Conservation (phyloP, 306 rosid species). For the Pyrus communis region DNA sequence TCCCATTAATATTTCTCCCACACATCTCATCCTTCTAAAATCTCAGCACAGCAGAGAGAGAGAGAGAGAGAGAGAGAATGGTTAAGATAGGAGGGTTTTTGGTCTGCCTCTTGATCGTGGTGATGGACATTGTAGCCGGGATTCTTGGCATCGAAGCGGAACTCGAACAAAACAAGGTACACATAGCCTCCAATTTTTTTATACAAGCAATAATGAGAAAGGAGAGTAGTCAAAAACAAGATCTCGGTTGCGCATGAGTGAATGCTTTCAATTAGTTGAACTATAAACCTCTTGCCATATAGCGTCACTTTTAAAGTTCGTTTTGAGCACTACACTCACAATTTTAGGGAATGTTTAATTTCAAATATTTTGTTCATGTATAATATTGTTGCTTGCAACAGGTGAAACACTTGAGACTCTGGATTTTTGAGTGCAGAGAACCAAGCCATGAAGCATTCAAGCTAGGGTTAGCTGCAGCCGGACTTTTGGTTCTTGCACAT, state of each 20-base stretch:
- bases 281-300: too few relatives aligned
- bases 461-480: constrained; percentile 72
- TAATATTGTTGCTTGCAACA: background rate
- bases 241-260: background rate
- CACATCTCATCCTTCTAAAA: constrained; percentile 4
- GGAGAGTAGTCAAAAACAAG: too few relatives aligned
- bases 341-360: too few relatives aligned
- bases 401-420: constrained; percentile 75
- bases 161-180: constrained; percentile 78
- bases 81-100: constrained; percentile 49
- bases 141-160: constrained; percentile 90
- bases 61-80: constrained; percentile 33
- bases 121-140: constrained; percentile 79
- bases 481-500: constrained; percentile 60
- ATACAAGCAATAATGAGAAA: background rate
- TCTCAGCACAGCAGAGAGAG: background rate
- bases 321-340: too few relatives aligned
- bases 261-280: too few relatives aligned
- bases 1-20: background rate
- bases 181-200: background rate
- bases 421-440: constrained; percentile 92
- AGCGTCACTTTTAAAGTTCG: too few relatives aligned
- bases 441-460: constrained; percentile 82
- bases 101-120: constrained; percentile 57
- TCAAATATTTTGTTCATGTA: too few relatives aligned